Conservation (phyloP, 2,329 filamentous ascomycete genomes). For the Metarhizium rileyi region DNA sequence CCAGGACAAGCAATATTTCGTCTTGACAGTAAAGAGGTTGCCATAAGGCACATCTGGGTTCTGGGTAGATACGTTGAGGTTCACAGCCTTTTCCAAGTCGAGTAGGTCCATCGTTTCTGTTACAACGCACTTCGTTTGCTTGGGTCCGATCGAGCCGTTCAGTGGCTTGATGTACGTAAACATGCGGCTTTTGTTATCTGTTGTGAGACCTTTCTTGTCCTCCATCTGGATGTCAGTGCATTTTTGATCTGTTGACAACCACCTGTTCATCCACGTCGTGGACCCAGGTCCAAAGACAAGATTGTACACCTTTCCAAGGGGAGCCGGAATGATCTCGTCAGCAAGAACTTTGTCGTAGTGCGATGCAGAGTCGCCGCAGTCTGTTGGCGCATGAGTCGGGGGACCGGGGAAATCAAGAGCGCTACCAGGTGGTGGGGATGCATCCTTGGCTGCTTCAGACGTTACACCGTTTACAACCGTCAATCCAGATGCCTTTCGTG, state of each 20-base stretch:
- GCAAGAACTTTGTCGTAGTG: conserved; percentile 82
- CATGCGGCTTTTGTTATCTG: conserved; percentile 63
- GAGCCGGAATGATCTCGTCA: conserved; percentile 78
- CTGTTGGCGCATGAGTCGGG: conserved; percentile 69
- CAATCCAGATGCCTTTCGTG: conserved; percentile 61
- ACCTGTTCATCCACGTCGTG: conserved; percentile 73
- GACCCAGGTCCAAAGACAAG: conserved; percentile 79
- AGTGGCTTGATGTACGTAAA: conserved; percentile 92
- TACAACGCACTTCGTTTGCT: conserved; percentile 88
- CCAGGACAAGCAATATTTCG: conserved; percentile 91
- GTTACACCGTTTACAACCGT: conserved; percentile 32
- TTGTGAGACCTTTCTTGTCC: conserved; percentile 67
- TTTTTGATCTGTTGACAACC: conserved; percentile 79
- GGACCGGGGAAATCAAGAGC: conserved; percentile 72
- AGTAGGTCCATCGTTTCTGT: conserved; percentile 74
- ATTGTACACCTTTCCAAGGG: conserved; percentile 83
- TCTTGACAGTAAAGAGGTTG: conserved; percentile 85
- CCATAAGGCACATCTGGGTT: conserved; percentile 94
- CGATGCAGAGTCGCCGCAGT: conserved; percentile 66
- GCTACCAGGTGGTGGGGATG: conserved; percentile 29
- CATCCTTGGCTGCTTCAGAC: conserved; percentile 36
- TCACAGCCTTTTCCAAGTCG: conserved; percentile 80
- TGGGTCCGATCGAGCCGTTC: conserved; percentile 74
- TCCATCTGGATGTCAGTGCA: conserved; percentile 80
- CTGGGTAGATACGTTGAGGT: conserved; percentile 72